Base-by-base conservation (phyloP, 2,329 filamentous ascomycete species). In the Setomelanomma holmii region DNA sequence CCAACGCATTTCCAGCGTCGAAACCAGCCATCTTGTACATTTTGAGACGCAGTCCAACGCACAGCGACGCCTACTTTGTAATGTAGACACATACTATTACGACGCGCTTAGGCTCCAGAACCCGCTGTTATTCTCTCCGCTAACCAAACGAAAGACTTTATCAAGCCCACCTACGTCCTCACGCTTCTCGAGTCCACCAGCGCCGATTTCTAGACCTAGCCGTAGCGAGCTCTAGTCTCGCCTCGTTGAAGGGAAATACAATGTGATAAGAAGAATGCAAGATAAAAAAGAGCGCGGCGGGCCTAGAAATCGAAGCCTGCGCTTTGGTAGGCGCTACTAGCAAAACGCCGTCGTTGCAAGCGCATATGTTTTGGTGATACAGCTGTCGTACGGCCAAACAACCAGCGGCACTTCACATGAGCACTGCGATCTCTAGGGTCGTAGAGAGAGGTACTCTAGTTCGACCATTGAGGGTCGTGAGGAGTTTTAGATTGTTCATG, bases 291-390 rank as follows among this genome's bases (percentile, higher is more conserved):
- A 49, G 11, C 34, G 50, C 22, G 45, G 43, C 20, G 23, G 43
- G 34, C 42, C 42, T 51, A 36, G 24, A 41, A 51, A 46, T 51
- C 35, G 42, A 46, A 46, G 43, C 38, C 20, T 47, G 44, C 34
- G 50, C 44, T 53, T 53, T 14, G 30, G 30, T 22, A 43, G 47
- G 14, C 36, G 44, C 20, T 45, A 53, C 36, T 49, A 34, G 45
- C 39, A 45, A 45, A 53, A 27, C 45, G 44, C 45, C 50, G 50
- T 53, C 45, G 50, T 53, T 53, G 51, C 45, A 53, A 53, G 51
- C 51, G 51, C 38, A 49, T 44, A 53, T 34, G 40, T 22, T 49
- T 49, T 49, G 5, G 36, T 49, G 45, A 49, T 49, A 35, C 38
- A 41, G 45, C 23, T 49, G 45, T 49, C 45, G 36, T 42, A 49